Base-by-base conservation (phyloP, 164 flowering plant species). In the Hamamelis virginiana region DNA sequence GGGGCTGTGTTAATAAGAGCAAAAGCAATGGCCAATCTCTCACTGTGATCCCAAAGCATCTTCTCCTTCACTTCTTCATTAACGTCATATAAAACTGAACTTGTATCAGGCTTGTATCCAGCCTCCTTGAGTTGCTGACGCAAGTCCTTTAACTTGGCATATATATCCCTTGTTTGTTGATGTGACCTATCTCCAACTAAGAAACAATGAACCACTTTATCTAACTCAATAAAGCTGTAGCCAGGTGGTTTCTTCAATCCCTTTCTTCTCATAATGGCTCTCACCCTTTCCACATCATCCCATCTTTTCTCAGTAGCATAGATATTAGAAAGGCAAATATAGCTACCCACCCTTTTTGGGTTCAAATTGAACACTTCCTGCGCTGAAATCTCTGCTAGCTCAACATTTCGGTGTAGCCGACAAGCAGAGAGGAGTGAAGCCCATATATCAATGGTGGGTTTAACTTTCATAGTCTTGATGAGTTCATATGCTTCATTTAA, bases 21-120 rank as follows among this genome's bases (percentile, higher is more conserved):
- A 76, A 78, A 82, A 15, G 84, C 85, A 71, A 80, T 80, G 41
- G 83, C 87, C 46, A 84, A 62, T 68, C 83, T 78, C 71, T 82
- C 85, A 69, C 83, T 80, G 45, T 78, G 83, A 71, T 75, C 80
- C 84, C 81, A 79, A 47, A 84, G 80, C 80, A 81, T 74, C 70
- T 78, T 78, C 64, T 75, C 79, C 73, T 81, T 78, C 71, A 74
- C 71, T 67, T 76, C 82, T 25, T 80, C 85, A 9, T 70, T 76
- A 14, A 81, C 76, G 68, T 79, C 75, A 76, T 81, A 77, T 21
- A 80, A 73, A 50, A 78, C 80, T 28, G 72, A 74, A 65, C 83
- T 81, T 25, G 82, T 72, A 66, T 83, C 81, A 45, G 81, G 82
- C 62, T 21, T 68, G 62, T 83, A 76, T 21, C 84, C 84, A 51